Percentiles rank a stretch among this genome's conserved stretches.
These are phyloP conservation scores for Cotoneaster glaucophyllus DNA, from an alignment of 306 rosid species.

Conservation along the genomic window DNA sequence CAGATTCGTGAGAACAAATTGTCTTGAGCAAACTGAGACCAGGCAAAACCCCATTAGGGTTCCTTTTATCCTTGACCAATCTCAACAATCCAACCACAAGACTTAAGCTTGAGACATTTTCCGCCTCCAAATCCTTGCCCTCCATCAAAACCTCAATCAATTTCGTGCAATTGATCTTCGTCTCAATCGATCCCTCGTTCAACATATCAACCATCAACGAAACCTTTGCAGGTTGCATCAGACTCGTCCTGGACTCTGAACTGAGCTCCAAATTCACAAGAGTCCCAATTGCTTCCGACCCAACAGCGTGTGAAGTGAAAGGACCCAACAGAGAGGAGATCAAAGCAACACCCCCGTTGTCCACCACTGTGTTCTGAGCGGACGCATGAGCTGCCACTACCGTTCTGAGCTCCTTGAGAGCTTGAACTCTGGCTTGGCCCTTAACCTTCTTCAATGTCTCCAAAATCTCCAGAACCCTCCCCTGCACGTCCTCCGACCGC, in stretches of 20 bases:
- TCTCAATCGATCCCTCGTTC: slow-evolving; percentile 71
- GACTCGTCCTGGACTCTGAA: slow-evolving; percentile 37
- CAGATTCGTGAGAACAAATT: slow-evolving; percentile 38
- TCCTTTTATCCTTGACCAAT: slow-evolving; percentile 56
- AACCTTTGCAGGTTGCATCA: slow-evolving; percentile 60
- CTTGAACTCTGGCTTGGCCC: slow-evolving; percentile 69
- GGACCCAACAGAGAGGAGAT: slow-evolving; percentile 57
- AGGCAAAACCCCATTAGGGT: slow-evolving; percentile 45
- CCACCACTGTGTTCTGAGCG: slow-evolving; percentile 33
- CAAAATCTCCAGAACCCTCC: slow-evolving; percentile 47
- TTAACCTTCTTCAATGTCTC: slow-evolving; percentile 52
- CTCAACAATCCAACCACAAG: slow-evolving; percentile 68
- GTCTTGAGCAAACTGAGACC: slow-evolving; percentile 50
- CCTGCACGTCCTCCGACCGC: slow-evolving; percentile 62
- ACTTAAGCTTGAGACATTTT: slow-evolving; percentile 49
- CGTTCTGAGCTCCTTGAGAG: slow-evolving; percentile 48
- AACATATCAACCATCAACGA: slow-evolving; percentile 64
- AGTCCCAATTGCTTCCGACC: slow-evolving; percentile 69
- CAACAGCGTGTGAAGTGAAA: slow-evolving; percentile 76
- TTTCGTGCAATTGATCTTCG: slow-evolving; percentile 70
- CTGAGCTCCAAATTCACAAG: slow-evolving; percentile 48
- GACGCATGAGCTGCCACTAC: slow-evolving; percentile 36
- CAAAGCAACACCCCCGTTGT: slow-evolving; percentile 39
- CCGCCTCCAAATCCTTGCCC: slow-evolving; percentile 37
- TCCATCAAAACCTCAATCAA: slow-evolving; percentile 45